Base-by-base conservation (phyloP, 192 early-diverging fungal genomes). In the Coemansia aciculifera region DNA sequence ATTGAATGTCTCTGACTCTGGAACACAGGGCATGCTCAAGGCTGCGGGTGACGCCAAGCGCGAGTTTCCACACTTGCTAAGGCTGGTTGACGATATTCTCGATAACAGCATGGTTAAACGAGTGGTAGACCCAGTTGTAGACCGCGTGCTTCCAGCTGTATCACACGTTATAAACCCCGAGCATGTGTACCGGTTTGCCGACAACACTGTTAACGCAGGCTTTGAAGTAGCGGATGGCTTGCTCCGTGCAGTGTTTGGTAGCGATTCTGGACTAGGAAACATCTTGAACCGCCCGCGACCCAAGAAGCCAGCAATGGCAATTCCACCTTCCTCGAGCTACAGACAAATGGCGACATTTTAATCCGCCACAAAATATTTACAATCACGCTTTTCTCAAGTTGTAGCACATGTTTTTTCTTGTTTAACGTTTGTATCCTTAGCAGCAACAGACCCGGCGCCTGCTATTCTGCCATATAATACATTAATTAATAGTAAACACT, bases 241-340 rank as follows among this genome's bases (percentile, higher is more conserved):
- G 32, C 59, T 83, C 21, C 80, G 80, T 21, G 80, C 80, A 0
- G 66, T 83, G n/a, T 83, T 83, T 77, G 80, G 80, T 9, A 77
- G 80, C 31, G 75, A 83, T 13, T 72, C 80, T 3, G 80, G 80
- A 0, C 66, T 83, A 10, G 68, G 75, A 24, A 72, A 83, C n/a
- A 83, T 83, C 10, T 54, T 83, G 11, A 64, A 77, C 32, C 75
- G 80, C 15, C 80, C 80, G 27, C 71, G 80, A 1, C 80, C 80
- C 2, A 83, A 83, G 42, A 83, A 77, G 63, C 80, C 80, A 23
- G 80, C 80, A 27, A 83, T 64, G 23, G 75, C 69, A 6, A 69
- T 76, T 11, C 74, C 74, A 3, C 56, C 68, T 5, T 59, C 61
- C 13, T 67, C 71, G 17, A 68, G 57, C 42, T 62, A 43, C 32